Percentiles rank a stretch among this genome's conserved stretches.
phyloP scores from a whole-genome alignment of 2,329 filamentous ascomycete species.

The Nannizzia gypsea region DNA sequence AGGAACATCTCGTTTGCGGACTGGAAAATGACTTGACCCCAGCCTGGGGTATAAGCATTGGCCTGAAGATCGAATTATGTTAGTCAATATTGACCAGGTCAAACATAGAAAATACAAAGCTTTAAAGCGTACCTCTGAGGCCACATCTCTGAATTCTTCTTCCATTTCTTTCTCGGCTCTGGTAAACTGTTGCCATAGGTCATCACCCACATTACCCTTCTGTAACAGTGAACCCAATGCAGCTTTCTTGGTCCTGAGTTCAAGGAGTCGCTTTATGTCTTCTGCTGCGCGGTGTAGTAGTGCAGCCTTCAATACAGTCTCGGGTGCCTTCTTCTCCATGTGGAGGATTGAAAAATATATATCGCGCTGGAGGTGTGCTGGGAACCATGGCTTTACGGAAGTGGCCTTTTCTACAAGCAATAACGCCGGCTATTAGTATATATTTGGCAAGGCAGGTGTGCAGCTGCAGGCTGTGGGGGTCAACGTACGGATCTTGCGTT shows the following conservation, averaged over 20 bases:
- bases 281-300: constrained; percentile 80
- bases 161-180: constrained; percentile 96
- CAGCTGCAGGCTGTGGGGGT: not conserved
- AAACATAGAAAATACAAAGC: not conserved
- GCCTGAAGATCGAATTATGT: constrained; percentile 45
- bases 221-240: constrained; percentile 74
- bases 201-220: constrained; percentile 86
- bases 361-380: constrained; percentile 78
- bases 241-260: constrained; percentile 78
- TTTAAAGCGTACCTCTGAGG: constrained; percentile 58
- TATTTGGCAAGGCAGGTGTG: not conserved
- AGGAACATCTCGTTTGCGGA: constrained; percentile 91
- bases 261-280: constrained; percentile 83
- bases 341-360: constrained; percentile 89
- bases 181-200: constrained; percentile 84
- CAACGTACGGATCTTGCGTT: constrained; percentile 67
- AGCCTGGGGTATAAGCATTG: constrained; percentile 75
- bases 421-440: constrained; percentile 12
- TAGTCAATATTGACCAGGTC: not conserved
- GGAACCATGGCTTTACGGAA: constrained; percentile 89
- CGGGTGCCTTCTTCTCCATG: constrained; percentile 60
- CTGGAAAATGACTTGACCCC: constrained; percentile 95
- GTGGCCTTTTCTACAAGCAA: constrained; percentile 55
- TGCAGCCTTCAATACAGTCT: constrained; percentile 76
- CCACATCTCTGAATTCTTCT: constrained; percentile 86